Base-by-base conservation (phyloP, 352 stramenopile genomes). In the Pythium monospermum region DNA sequence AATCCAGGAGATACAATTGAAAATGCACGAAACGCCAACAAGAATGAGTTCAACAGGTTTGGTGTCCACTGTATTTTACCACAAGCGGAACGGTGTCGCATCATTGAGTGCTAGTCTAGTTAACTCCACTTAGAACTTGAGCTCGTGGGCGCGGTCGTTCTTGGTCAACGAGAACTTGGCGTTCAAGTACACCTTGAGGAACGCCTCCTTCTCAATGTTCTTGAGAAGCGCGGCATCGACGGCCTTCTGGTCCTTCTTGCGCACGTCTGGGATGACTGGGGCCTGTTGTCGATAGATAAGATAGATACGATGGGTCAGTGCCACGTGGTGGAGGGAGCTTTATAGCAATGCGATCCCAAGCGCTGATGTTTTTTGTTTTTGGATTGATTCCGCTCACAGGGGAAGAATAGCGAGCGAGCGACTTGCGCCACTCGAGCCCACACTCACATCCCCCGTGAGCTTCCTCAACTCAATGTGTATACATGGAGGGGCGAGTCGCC, bases 151-250 rank as follows among this genome's bases (percentile, higher is more conserved):
- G 57, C 91, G 93, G 73, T 99, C 96, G 70, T 91, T 95, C 70
- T 98, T 98, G 59, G 76, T 96, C 46, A 99, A 76, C 60, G 90
- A 94, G 82, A 99, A 99, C 68, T 97, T 98, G 42, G 94, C 94
- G 62, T 97, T 96, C 61, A 99, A 73, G 91, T 99, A 99, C 46
- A 85, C 90, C 78, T 98, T 98, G 63, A 99, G 83, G 83, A 99
- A 95, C 39, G 84, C 77, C 57, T 92, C 85, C 33, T 74, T 76
- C 49, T 89, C 83, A 38, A 95, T 64, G 65, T 85, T 83, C 76
- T 93, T 94, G 45, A 90, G 51, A 49, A 97, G 67, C 39, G 75
- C 85, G 42, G 78, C 88, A 79, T 99, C 97, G 38, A 99, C 95
- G 44, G 83, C 81, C 81, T 99, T 97, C 85, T 99, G 97, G 76